phyloP scores from a whole-genome alignment of 2,329 filamentous ascomycete genomes.

The Trichoderma arundinaceum region DNA sequence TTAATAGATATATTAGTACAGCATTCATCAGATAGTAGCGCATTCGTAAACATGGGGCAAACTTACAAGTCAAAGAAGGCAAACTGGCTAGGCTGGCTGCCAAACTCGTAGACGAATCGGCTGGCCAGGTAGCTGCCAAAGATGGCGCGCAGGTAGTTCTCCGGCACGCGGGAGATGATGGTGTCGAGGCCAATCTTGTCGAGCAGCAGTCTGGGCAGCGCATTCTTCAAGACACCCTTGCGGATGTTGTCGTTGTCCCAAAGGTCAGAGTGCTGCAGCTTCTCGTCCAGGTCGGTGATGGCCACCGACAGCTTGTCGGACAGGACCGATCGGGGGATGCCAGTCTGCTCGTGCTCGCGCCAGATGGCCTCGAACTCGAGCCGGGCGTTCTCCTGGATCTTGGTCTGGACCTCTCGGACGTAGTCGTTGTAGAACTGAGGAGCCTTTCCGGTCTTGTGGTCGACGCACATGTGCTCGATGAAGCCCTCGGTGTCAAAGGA shows the following conservation, averaged over 20 bases:
- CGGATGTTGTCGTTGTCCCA: conserved; percentile 85
- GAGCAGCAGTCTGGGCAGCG: conserved; percentile 81
- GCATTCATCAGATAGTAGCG: neutral
- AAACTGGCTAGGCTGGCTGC: conserved; percentile 91
- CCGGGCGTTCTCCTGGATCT: conserved; percentile 87
- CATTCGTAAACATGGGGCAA: neutral
- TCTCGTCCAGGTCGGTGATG: conserved; percentile 96
- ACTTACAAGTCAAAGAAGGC: conserved; percentile 98
- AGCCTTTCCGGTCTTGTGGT: conserved; percentile 66
- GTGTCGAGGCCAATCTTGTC: conserved; percentile 90
- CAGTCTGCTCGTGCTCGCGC: conserved; percentile 87
- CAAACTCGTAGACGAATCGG: conserved; percentile 95
- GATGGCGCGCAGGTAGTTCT: conserved; percentile 90
- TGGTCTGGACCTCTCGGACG: conserved; percentile 87
- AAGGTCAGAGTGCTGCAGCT: conserved; percentile 89
- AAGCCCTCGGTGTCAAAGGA: conserved; percentile 93
- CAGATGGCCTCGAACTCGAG: conserved; percentile 99
- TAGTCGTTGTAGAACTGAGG: conserved; percentile 94
- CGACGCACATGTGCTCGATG: conserved; percentile 91
- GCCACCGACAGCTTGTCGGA: conserved; percentile 89
- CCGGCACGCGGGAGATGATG: conserved; percentile 85
- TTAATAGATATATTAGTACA: conserved; percentile 23
- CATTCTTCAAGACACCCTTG: conserved; percentile 78
- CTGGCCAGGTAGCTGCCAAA: conserved; percentile 95
- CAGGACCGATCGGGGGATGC: conserved; percentile 79